phyloP scores from a whole-genome alignment of 2,329 filamentous ascomycete species.

The Tolypocladium paradoxum region DNA sequence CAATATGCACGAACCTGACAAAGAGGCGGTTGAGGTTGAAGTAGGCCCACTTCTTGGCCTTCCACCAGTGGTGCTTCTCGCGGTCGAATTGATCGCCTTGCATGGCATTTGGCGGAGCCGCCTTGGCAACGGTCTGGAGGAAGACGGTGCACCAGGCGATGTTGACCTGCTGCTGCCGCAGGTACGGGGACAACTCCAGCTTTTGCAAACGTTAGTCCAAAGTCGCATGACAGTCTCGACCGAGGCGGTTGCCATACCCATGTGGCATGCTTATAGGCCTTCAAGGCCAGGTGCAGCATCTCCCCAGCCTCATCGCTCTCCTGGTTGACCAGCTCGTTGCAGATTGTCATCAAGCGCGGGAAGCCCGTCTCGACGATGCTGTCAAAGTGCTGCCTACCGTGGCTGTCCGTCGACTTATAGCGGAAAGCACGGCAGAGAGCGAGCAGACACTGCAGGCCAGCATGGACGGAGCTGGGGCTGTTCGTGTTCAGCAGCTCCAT shows the following conservation, averaged over 20 bases:
- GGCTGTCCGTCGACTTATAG: conserved; percentile 75
- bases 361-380: conserved; percentile 89
- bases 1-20: conserved; percentile 52
- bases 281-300: conserved; percentile 90
- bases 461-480: conserved; percentile 77
- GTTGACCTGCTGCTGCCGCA: conserved; percentile 73
- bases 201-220: conserved; percentile 21
- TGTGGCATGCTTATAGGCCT: conserved; percentile 96
- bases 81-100: conserved; percentile 76
- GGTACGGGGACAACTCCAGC: conserved; percentile 73
- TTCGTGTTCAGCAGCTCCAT: conserved; percentile 80
- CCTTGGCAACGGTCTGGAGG: conserved; percentile 78
- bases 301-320: conserved; percentile 90
- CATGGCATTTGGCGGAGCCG: conserved; percentile 69
- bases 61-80: conserved; percentile 97
- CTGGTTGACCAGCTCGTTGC: conserved; percentile 79
- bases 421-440: conserved; percentile 93
- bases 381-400: conserved; percentile 73
- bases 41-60: conserved; percentile 99
- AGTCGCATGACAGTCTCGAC: neutral
- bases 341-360: conserved; percentile 75
- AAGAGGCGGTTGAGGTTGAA: conserved; percentile 95
- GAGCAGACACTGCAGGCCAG: conserved; percentile 85
- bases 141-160: conserved; percentile 96
- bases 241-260: conserved; percentile 46